Evolutionary conservation across 2,329 filamentous ascomycete species (phyloP), one percentile per base, ranked within the genome.

Genomic region (Hymenoscyphus linearis): DNA sequence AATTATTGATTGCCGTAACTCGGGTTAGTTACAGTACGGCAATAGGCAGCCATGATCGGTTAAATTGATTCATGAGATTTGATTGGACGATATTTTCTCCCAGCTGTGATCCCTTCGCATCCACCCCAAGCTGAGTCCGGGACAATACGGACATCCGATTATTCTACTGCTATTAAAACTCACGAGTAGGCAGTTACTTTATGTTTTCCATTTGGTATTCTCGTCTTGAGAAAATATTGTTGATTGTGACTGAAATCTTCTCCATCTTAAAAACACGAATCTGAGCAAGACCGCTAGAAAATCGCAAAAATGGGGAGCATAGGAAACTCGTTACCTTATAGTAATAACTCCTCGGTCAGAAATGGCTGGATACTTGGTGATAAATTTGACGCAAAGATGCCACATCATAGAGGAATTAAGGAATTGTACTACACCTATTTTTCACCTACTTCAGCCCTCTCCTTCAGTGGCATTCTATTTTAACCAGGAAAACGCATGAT

Each of bases 401-500:
- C 64, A 13, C 69, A 70, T 62, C 69, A 70, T 14, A 57, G 67
- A 14, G 67, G 68, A 2, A 85, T 87, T 66, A 77, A 82, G 69
- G 80, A 80, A 10, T 75, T 89, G 31, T 92, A 89, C 88, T 86
- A 90, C 75, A 89, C 85, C 6, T 90, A 90, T 31, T 74, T 74
- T 50, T 25, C 18, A 50, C n/a, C 25, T 25, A 4, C 22, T 34
- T 56, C 13, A 57, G 26, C 16, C 44, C 57, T 52, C 5, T n/a
- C 2, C 25, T 56, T 25, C 9, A 9, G 26, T 16, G 14, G 34
- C 13, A 37, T 4, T 6, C 2, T 12, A 14, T 36, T 56, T 22
- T 50, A 4, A 18, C 13, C 44, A 4, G n/a, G n/a, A 47, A 7
- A 22, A 22, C 4, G 13, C 9, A 25, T 25, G 10, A 22, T 25